These are phyloP conservation scores for Ceratocystis ficicola DNA, from an alignment of 2,329 filamentous ascomycete genomes.

Conservation along the genomic window DNA sequence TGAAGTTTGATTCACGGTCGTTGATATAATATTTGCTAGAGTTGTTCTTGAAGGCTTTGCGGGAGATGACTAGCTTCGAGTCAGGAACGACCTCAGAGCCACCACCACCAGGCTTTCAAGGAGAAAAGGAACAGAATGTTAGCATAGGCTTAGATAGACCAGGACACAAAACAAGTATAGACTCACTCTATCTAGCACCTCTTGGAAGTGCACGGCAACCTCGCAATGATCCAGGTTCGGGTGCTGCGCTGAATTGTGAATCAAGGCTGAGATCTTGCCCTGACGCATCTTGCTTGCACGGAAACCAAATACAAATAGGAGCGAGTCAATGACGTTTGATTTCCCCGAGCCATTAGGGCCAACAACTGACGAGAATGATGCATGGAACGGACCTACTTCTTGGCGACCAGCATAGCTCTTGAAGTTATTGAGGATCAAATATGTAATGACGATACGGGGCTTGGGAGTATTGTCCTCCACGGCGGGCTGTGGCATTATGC, in stretches of 20 bases:
- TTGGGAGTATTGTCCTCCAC: constrained; percentile 68
- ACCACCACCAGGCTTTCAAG: constrained; percentile 51
- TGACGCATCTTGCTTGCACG: constrained; percentile 98
- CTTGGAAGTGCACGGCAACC: constrained; percentile 91
- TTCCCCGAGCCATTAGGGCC: constrained; percentile 97
- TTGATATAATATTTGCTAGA: constrained; percentile 98
- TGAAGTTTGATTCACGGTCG: constrained; percentile 79
- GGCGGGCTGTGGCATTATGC: constrained; percentile 53
- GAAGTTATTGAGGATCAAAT: constrained; percentile 89
- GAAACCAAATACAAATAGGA: constrained; percentile 98
- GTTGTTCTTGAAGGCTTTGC: constrained; percentile 94
- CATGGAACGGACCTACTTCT: constrained; percentile 90
- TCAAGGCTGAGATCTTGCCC: constrained; percentile 92
- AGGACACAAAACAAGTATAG: not conserved
- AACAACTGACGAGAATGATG: constrained; percentile 94
- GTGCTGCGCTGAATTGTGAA: constrained; percentile 86
- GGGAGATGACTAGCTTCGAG: constrained; percentile 75
- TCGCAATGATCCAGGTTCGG: constrained; percentile 84
- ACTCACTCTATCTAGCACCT: constrained; percentile 71
- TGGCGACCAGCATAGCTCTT: constrained; percentile 96
- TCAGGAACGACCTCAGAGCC: constrained; percentile 66
- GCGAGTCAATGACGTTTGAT: constrained; percentile 95
- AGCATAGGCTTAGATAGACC: constrained; percentile 24
- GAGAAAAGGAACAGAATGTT: not conserved
- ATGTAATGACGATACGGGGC: constrained; percentile 80